These are phyloP conservation scores for Phaeomoniella chlamydospora DNA, from an alignment of 2,329 filamentous ascomycete species.

Conservation along the genomic window DNA sequence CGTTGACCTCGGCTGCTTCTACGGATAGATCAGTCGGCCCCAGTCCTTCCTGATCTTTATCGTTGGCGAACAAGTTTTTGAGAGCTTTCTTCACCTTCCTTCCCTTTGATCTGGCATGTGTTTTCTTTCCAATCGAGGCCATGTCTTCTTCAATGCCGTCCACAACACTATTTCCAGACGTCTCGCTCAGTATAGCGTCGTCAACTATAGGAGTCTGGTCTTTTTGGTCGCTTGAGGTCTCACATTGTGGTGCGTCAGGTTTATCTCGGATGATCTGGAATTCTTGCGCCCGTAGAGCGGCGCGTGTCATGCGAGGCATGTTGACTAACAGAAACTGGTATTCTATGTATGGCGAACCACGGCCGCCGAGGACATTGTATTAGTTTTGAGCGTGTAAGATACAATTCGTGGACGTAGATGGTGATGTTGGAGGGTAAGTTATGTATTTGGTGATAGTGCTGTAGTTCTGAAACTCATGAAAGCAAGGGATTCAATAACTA, in stretches of 20 bases:
- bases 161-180: background rate
- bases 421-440: no score
- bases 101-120: conserved; percentile 2
- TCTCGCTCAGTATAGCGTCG: background rate
- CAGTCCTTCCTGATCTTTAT: conserved; percentile 1
- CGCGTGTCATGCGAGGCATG: conserved; percentile 10
- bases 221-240: conserved; percentile 1
- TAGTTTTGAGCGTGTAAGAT: no score
- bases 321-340: no score
- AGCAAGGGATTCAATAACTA: no score
- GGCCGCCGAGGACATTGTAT: no score
- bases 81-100: conserved; percentile 7
- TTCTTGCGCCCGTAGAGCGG: conserved; percentile 11
- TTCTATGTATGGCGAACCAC: no score
- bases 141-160: conserved; percentile 1
- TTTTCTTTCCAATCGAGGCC: conserved; percentile 3
- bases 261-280: conserved; percentile 3
- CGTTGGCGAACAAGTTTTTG: conserved; percentile 1
- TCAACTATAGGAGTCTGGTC: background rate
- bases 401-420: no score
- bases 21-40: no score
- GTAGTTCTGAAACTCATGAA: no score
- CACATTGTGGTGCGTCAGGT: background rate
- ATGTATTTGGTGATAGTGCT: no score
- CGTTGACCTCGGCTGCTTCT: conserved; percentile 6